Percentiles rank a stretch among this genome's conserved stretches.
These are phyloP conservation scores for Acanthamoeba lenticulata DNA, from an alignment of 208 protist species.

Conservation along the genomic window DNA sequence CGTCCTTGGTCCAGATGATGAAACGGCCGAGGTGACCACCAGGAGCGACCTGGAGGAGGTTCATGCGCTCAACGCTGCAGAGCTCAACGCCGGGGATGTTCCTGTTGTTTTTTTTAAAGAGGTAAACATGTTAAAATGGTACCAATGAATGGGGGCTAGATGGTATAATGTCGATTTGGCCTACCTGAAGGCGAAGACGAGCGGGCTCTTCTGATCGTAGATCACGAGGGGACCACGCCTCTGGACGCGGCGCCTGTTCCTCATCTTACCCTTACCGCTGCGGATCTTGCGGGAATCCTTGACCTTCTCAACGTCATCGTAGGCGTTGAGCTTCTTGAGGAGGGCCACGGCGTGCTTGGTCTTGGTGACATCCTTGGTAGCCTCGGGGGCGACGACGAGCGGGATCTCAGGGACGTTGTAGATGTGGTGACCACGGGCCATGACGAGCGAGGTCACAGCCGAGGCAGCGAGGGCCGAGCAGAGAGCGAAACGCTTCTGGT, in stretches of 20 bases:
- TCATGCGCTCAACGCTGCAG: conserved; percentile 93
- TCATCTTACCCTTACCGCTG: conserved; percentile 96
- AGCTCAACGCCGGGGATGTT: conserved; percentile 98
- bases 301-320: conserved; percentile 95
- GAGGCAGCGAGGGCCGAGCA: conserved; percentile 98
- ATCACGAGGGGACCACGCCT: conserved; percentile 97
- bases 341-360: conserved; percentile 96
- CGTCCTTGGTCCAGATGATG: conserved; percentile 98
- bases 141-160: neutral
- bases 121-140: neutral
- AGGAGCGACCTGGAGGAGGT: conserved; percentile 98
- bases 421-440: conserved; percentile 98
- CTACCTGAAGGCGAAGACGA: conserved; percentile 84
- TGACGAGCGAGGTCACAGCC: conserved; percentile 95
- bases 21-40: conserved; percentile 99
- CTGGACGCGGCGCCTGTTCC: conserved; percentile 95
- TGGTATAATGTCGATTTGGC: conserved; percentile 79
- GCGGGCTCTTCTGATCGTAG: conserved; percentile 91
- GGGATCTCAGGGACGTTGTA: conserved; percentile 95
- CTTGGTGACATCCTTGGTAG: conserved; percentile 87
- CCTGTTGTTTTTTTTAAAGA: no score
- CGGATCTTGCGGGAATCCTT: conserved; percentile 92
- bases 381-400: conserved; percentile 94
- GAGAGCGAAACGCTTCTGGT: conserved; percentile 96
- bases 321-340: conserved; percentile 94